Conservation (phyloP, 139 green algal genomes). For the Yamagishiella unicocca region DNA sequence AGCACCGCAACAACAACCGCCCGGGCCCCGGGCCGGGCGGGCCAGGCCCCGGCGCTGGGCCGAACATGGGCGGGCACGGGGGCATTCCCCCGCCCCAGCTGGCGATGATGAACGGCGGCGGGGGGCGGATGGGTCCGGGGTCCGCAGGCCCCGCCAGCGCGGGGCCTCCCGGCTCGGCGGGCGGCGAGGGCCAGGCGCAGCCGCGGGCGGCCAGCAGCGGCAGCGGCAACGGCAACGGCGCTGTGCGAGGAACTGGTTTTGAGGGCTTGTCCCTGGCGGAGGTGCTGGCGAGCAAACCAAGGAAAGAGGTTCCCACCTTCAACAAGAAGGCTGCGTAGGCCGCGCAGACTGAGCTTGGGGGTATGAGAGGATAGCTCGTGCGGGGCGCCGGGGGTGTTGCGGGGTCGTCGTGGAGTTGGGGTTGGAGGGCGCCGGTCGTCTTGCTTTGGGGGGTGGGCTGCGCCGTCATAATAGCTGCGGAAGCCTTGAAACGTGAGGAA, state of each 20-base stretch:
- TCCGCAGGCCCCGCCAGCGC: background rate
- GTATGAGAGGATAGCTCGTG: too few species aligned
- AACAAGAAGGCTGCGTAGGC: constrained; percentile 43
- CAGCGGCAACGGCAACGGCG: background rate
- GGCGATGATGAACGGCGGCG: background rate
- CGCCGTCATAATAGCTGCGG: too few species aligned
- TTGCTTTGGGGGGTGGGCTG: too few species aligned
- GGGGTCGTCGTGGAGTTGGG: too few species aligned
- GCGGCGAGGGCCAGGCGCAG: background rate
- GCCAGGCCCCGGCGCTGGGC: background rate
- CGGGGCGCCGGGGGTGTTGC: too few species aligned
- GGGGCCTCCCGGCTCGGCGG: background rate
- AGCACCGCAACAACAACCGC: constrained; percentile 25
- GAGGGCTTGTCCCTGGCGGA: constrained; percentile 46
- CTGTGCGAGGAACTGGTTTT: background rate
- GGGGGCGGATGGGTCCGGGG: background rate
- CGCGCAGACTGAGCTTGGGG: too few species aligned
- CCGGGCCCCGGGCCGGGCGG: background rate
- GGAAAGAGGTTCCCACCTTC: constrained; percentile 44
- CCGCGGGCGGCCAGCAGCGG: background rate
- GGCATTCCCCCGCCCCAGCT: background rate
- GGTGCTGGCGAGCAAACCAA: constrained; percentile 36
- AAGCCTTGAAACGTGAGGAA: too few species aligned
- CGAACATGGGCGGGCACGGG: background rate
- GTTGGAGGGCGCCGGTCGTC: too few species aligned